Evolutionary conservation across 2,329 filamentous ascomycete genomes (phyloP).

Genomic region (Cytospora schulzeri): DNA sequence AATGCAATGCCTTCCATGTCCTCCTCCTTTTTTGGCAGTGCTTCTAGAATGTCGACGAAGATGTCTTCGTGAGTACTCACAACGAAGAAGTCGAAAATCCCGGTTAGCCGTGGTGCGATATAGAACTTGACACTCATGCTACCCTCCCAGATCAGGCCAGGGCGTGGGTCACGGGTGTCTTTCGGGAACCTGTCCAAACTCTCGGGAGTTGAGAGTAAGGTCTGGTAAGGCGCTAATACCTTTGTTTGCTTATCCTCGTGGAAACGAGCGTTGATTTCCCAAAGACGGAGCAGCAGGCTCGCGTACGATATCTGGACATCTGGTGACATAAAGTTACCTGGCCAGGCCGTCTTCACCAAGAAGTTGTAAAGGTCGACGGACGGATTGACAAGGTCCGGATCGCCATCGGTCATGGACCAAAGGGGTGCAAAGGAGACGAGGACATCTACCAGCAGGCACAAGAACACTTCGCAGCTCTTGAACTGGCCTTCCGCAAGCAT

Average conservation of each 20-base stretch:
- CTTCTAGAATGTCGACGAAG: slow-evolving; percentile 80
- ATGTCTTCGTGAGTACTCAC: slow-evolving; percentile 81
- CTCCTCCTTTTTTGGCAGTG: slow-evolving; percentile 71
- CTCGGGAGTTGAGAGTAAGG: slow-evolving; percentile 60
- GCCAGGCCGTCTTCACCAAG: slow-evolving; percentile 69
- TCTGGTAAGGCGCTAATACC: slow-evolving; percentile 65
- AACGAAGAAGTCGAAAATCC: slow-evolving; percentile 80
- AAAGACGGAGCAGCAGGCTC: slow-evolving; percentile 68
- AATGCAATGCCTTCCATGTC: slow-evolving; percentile 83
- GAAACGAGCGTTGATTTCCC: slow-evolving; percentile 69
- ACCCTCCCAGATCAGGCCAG: slow-evolving; percentile 61
- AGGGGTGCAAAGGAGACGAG: slow-evolving; percentile 64
- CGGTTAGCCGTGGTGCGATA: slow-evolving; percentile 69
- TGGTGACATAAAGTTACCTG: slow-evolving; percentile 69
- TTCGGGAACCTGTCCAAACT: neutral
- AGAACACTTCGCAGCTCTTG: slow-evolving; percentile 73
- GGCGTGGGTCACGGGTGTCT: slow-evolving; percentile 21
- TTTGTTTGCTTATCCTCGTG: slow-evolving; percentile 52
- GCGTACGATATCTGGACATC: slow-evolving; percentile 68
- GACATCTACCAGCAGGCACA: slow-evolving; percentile 67
- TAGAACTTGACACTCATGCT: slow-evolving; percentile 74
- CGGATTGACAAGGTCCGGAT: slow-evolving; percentile 57
- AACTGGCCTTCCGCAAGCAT: slow-evolving; percentile 61
- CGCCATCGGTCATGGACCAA: slow-evolving; percentile 63
- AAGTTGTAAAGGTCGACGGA: slow-evolving; percentile 79